Conservation (phyloP, 164 flowering plant species). For the Stephania japonica region DNA sequence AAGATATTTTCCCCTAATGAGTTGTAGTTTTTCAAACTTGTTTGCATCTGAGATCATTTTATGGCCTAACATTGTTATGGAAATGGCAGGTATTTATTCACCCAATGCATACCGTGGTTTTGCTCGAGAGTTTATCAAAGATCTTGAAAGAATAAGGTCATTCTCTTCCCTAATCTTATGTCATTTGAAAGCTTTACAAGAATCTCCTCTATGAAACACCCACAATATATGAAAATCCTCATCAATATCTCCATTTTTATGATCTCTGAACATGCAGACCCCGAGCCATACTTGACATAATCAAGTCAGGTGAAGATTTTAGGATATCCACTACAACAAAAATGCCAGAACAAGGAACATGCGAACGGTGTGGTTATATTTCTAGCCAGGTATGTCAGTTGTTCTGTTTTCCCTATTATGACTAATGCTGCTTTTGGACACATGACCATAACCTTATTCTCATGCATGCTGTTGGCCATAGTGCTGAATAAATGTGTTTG, state of each 20-base stretch:
- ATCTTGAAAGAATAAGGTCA: slow-evolving; percentile 85
- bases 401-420: not conserved
- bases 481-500: not conserved
- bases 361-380: slow-evolving; percentile 96
- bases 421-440: not conserved
- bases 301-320: slow-evolving; percentile 83
- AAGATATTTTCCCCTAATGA: slow-evolving; percentile 20
- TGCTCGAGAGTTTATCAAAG: slow-evolving; percentile 97
- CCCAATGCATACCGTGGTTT: slow-evolving; percentile 99
- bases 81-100: slow-evolving; percentile 82
- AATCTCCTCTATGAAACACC: not conserved
- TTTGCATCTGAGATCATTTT: slow-evolving; percentile 1
- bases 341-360: slow-evolving; percentile 98
- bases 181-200: not conserved
- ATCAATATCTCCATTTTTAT: slow-evolving; percentile 1
- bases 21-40: not conserved
- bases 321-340: slow-evolving; percentile 82
- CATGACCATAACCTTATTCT: not conserved
- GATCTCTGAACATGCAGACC: slow-evolving; percentile 49
- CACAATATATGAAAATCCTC: not conserved
- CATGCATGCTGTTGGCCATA: not conserved
- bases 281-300: slow-evolving; percentile 91
- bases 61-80: slow-evolving; percentile 1
- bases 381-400: slow-evolving; percentile 74
- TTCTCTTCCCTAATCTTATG: not conserved